These are phyloP conservation scores for Kappamyces sp. DNA, from an alignment of 192 early-diverging fungal genomes.

Conservation along the genomic window DNA sequence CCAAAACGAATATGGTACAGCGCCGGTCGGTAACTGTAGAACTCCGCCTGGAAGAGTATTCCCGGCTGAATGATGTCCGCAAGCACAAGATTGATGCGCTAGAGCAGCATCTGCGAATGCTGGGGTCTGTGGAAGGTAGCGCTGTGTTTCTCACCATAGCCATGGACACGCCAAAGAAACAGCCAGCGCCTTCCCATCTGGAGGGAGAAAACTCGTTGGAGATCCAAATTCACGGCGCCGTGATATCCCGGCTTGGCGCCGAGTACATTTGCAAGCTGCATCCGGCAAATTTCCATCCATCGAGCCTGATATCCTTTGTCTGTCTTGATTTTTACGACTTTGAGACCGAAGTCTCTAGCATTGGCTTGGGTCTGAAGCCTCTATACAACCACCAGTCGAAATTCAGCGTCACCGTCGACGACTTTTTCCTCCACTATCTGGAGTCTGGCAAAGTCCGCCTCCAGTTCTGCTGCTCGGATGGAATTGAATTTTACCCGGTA, in stretches of 20 bases:
- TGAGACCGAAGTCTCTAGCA: conserved; percentile 42
- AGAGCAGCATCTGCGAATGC: conserved; percentile 44
- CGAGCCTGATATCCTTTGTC: conserved; percentile 34
- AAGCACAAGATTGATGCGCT: conserved; percentile 44
- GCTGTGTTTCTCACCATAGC: conserved; percentile 14
- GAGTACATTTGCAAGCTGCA: conserved; percentile 24
- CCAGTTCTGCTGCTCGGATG: conserved; percentile 39
- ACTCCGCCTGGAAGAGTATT: conserved; percentile 47
- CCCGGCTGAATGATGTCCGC: conserved; percentile 41
- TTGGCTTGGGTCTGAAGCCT: conserved; percentile 35
- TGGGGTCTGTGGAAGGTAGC: conserved; percentile 37
- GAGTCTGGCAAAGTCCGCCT: conserved; percentile 36
- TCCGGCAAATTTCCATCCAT: conserved; percentile 6
- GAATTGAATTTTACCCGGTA: conserved; percentile 35
- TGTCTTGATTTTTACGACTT: conserved; percentile 57
- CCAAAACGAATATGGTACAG: conserved; percentile 52
- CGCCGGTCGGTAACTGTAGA: conserved; percentile 29
- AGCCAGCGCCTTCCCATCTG: conserved; percentile 1
- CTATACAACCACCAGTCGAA: conserved; percentile 27
- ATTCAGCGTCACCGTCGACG: conserved; percentile 49
- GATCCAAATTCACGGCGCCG: conserved; percentile 36
- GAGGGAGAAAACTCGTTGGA: conserved; percentile 45
- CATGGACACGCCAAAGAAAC: conserved; percentile 7
- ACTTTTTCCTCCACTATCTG: conserved; percentile 53
- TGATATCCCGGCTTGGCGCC: conserved; percentile 30